Percentiles rank a stretch among this genome's conserved stretches.
These are phyloP conservation scores for Volvox africanus DNA, from an alignment of 139 green algal genomes.

Conservation along the genomic window DNA sequence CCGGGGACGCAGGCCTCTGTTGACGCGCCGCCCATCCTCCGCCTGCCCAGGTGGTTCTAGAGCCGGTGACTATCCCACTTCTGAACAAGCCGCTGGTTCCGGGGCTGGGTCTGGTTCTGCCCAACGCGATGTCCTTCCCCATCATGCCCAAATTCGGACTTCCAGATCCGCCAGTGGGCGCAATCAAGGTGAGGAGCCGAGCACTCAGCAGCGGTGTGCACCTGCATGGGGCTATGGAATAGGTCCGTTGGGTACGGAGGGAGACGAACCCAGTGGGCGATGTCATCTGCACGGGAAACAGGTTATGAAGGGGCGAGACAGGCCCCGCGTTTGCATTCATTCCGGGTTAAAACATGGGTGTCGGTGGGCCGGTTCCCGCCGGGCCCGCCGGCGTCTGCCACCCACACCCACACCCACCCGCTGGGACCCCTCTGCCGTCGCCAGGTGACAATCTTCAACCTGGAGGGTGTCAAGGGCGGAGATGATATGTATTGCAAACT, in stretches of 20 bases:
- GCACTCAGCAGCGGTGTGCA: too few relatives aligned
- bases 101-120: constrained; percentile 73
- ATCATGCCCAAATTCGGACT: constrained; percentile 82
- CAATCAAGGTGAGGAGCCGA: constrained; percentile 27
- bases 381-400: too few relatives aligned
- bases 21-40: background rate
- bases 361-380: too few relatives aligned
- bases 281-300: too few relatives aligned
- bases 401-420: too few relatives aligned
- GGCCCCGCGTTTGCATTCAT: too few relatives aligned
- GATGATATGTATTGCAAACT: constrained; percentile 35
- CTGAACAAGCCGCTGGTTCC: constrained; percentile 51
- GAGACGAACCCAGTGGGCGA: too few relatives aligned
- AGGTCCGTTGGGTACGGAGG: too few relatives aligned
- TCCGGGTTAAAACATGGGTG: too few relatives aligned
- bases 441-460: constrained; percentile 30
- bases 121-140: constrained; percentile 74
- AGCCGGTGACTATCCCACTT: constrained; percentile 8
- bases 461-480: constrained; percentile 30
- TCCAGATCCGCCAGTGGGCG: constrained; percentile 49
- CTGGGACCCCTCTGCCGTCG: background rate
- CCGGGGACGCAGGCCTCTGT: too few relatives aligned
- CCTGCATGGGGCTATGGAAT: too few relatives aligned
- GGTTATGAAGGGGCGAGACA: too few relatives aligned
- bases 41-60: constrained; percentile 16